phyloP scores from a whole-genome alignment of 192 early-diverging fungal species.

The Entomortierella beljakovae region DNA sequence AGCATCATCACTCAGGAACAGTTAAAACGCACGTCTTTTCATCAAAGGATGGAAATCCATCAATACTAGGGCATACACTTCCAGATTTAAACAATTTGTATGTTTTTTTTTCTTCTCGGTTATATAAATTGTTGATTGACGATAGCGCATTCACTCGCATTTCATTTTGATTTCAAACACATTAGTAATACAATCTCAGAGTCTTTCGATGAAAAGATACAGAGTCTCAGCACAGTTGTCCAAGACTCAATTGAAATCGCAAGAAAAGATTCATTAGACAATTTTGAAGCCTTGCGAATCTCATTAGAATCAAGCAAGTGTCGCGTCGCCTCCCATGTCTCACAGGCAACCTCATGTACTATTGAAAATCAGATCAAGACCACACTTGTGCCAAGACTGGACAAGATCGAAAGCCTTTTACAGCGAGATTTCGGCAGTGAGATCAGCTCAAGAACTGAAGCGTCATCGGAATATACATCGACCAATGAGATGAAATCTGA shows the following conservation, averaged over 20 bases:
- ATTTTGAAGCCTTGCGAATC: constrained; percentile 3
- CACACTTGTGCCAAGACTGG: constrained; percentile 10
- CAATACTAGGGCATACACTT: constrained; percentile 10
- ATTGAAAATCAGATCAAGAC: constrained; percentile 23
- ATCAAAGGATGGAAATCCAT: constrained; percentile 36
- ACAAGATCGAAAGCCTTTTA: constrained; percentile 8
- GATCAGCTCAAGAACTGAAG: neutral
- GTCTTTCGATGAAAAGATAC: constrained; percentile 8
- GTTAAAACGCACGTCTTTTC: constrained; percentile 43
- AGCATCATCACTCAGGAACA: constrained; percentile 27
- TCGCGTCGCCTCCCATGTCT: constrained; percentile 6
- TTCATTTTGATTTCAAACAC: too few species aligned
- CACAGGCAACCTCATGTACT: neutral
- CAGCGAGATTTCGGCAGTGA: neutral
- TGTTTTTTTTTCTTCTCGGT: too few species aligned
- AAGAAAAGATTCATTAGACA: constrained; percentile 11
- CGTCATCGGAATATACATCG: neutral
- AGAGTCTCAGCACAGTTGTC: constrained; percentile 5
- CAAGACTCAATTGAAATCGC: constrained; percentile 15
- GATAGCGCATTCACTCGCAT: too few species aligned
- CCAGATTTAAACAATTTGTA: constrained; percentile 2
- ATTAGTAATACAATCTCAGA: neutral
- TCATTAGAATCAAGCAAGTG: neutral
- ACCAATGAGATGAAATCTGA: neutral
- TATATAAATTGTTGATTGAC: too few species aligned